Percentiles rank a stretch among this genome's conserved stretches.
Evolutionary conservation across 2,329 filamentous ascomycete genomes (phyloP).

Genomic region (Colletotrichum sp.): DNA sequence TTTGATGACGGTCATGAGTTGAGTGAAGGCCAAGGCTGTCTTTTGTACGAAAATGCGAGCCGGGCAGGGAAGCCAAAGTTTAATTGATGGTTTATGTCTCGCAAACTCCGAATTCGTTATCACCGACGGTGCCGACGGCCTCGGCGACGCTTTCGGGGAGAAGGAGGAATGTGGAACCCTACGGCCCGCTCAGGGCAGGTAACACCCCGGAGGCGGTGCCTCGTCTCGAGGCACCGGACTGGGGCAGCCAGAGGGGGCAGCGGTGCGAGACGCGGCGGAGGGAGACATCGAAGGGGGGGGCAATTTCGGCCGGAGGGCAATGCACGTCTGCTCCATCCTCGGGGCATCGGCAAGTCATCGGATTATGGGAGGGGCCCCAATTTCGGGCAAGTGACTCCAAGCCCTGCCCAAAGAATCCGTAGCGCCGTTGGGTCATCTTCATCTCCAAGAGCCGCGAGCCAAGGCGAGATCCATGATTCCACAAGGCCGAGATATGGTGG

Average conservation of each 20-base stretch:
- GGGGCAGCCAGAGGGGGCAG: not conserved
- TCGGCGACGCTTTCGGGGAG: not conserved
- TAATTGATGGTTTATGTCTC: not conserved
- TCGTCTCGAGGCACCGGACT: constrained; percentile 7
- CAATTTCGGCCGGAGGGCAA: constrained; percentile 2
- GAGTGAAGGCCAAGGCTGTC: not conserved
- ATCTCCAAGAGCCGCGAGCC: not conserved
- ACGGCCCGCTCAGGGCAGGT: not conserved
- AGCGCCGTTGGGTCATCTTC: not conserved
- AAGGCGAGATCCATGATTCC: not conserved
- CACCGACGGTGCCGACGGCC: not conserved
- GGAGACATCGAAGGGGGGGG: not conserved
- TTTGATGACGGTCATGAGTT: not conserved
- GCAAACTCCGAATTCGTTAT: not conserved
- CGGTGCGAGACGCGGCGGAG: not conserved
- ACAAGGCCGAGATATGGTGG: not conserved
- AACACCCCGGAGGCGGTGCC: not conserved
- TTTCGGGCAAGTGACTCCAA: not conserved
- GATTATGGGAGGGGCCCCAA: not conserved
- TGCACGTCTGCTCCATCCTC: not conserved
- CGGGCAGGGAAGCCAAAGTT: not conserved
- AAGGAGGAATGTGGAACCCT: not conserved
- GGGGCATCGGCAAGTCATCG: constrained; percentile 8
- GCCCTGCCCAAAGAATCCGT: not conserved
- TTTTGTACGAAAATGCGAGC: not conserved